A percentile compares a stretch with the other conserved stretches of the same genome.
Evolutionary conservation across 2,329 filamentous ascomycete species (phyloP).

Genomic region (Sclerotinia glacialis): DNA sequence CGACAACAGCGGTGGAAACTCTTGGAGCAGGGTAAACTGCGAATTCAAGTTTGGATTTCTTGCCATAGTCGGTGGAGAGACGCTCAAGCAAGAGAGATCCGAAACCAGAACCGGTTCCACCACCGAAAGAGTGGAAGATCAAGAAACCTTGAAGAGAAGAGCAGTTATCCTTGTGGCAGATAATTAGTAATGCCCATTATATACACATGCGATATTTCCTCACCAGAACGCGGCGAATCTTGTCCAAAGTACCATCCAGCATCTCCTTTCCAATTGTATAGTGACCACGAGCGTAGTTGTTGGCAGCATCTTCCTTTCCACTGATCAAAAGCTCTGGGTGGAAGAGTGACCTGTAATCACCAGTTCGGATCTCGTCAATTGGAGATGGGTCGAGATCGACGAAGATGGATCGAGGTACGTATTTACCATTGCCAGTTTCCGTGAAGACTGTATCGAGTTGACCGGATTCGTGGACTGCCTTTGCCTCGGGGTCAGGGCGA

Average conservation of each 20-base stretch:
- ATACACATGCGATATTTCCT: slow-evolving; percentile 24
- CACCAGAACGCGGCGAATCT: slow-evolving; percentile 62
- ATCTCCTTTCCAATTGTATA: slow-evolving; percentile 69
- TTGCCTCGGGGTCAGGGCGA: slow-evolving; percentile 53
- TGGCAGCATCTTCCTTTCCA: slow-evolving; percentile 67
- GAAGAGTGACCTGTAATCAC: slow-evolving; percentile 60
- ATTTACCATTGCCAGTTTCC: slow-evolving; percentile 62
- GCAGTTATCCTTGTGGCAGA: slow-evolving; percentile 54
- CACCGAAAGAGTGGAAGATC: slow-evolving; percentile 67
- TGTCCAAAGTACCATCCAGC: slow-evolving; percentile 61
- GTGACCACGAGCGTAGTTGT: slow-evolving; percentile 68
- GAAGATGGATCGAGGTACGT: slow-evolving; percentile 66
- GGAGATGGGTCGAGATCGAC: slow-evolving; percentile 65
- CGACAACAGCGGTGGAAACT: slow-evolving; percentile 64
- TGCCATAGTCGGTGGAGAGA: slow-evolving; percentile 62
- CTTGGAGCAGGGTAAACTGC: slow-evolving; percentile 63
- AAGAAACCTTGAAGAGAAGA: slow-evolving; percentile 64
- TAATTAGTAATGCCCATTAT: slow-evolving; percentile 19
- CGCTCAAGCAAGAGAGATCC: slow-evolving; percentile 63
- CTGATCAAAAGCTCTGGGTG: slow-evolving; percentile 65
- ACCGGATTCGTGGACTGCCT: slow-evolving; percentile 51
- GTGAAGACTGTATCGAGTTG: slow-evolving; percentile 66
- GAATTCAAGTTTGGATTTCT: slow-evolving; percentile 68
- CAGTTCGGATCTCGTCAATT: slow-evolving; percentile 65
- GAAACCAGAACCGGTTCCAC: slow-evolving; percentile 66